Base-by-base conservation (phyloP, 1,284 basidiomycete species). In the Thecaphora thlaspeos region DNA sequence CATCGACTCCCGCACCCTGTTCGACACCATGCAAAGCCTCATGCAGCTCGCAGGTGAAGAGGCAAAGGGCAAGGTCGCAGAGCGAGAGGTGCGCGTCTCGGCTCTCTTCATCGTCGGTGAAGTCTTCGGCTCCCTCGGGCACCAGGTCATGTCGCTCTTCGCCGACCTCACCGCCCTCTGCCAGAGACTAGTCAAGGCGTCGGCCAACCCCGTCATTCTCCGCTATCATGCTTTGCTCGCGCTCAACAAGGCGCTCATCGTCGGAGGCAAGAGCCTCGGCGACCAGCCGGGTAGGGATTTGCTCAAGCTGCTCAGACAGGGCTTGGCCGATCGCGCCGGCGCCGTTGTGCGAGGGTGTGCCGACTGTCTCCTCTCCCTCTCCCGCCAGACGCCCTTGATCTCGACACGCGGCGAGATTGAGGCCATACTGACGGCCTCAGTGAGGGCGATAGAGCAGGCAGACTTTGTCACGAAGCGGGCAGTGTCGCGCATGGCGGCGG, bases 141-240 rank as follows among this genome's bases (percentile, higher is more conserved):
- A 60, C 22, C 67, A 95, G 88, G 87, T 92, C 77, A 96, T 95
- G 92, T 94, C 91, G 14, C 87, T 91, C 68, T 88, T 92, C 85
- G 84, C 87, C 41, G 93, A 96, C 74, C 88, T 93, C 34, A 23
- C 55, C 41, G 39, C 53, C 30, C 41, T 70, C 43, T 50, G 63
- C 21, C 62, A 68, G 42, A 51, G 53, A 21, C 46, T 69, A 9
- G 51, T 66, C 51, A 67, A 60, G 41, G 45, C 61, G 36, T 38
- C 63, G 22, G 51, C 53, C 4, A 48, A 65, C 30, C 63, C 70
- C 14, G 84, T 91, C 56, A 83, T 93, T 23, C 83, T 96, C 21
- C 86, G 92, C 18, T 90, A 85, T 68, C 87, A 93, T 66, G 89
- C 91, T 0, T 80, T 97, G 1, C 72, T 84, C 2, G 84, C 90